Conservation (phyloP, 257 asterid genomes). For the Nicotiana tomentosiformis region DNA sequence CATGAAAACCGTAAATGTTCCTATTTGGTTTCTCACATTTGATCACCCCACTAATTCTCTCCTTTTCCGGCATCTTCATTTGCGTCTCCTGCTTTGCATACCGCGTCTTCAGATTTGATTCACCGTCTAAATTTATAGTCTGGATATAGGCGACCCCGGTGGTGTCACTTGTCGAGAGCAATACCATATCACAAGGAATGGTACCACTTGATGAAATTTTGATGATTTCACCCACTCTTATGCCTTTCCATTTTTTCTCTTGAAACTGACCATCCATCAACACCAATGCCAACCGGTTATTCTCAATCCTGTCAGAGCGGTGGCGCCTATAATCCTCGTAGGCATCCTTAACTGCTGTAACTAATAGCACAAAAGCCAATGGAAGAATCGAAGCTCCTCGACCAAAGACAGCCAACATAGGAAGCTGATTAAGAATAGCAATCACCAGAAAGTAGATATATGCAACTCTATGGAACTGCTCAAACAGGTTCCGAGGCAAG, state of each 20-base stretch:
- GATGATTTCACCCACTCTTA: conserved; percentile 72
- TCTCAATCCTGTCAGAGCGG: conserved; percentile 85
- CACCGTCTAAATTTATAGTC: conserved; percentile 95
- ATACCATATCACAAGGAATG: conserved; percentile 97
- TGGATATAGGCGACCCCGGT: conserved; percentile 91
- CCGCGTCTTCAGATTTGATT: conserved; percentile 89
- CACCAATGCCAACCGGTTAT: conserved; percentile 66
- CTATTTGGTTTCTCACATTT: conserved; percentile 96
- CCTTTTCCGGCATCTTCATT: conserved; percentile 40
- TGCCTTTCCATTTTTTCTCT: conserved; percentile 76
- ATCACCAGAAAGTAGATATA: conserved; percentile 85
- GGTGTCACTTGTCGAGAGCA: conserved; percentile 77
- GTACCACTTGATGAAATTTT: conserved; percentile 59
- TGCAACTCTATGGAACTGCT: conserved; percentile 97
- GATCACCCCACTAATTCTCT: conserved; percentile 50
- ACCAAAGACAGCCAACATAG: conserved; percentile 98
- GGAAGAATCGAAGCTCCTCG: conserved; percentile 84
- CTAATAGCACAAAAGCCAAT: conserved; percentile 72
- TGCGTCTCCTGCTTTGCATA: conserved; percentile 97
- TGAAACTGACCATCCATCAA: conserved; percentile 42
- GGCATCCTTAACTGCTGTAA: conserved; percentile 90
- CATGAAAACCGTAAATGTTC: conserved; percentile 90
- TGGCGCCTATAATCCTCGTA: conserved; percentile 92
- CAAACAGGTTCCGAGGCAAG: conserved; percentile 87
- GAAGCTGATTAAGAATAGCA: conserved; percentile 92